Percentiles rank a stretch among this genome's conserved stretches.
Conservation (phyloP, 768 basidiomycete genomes). For the Suillus decipiens region DNA sequence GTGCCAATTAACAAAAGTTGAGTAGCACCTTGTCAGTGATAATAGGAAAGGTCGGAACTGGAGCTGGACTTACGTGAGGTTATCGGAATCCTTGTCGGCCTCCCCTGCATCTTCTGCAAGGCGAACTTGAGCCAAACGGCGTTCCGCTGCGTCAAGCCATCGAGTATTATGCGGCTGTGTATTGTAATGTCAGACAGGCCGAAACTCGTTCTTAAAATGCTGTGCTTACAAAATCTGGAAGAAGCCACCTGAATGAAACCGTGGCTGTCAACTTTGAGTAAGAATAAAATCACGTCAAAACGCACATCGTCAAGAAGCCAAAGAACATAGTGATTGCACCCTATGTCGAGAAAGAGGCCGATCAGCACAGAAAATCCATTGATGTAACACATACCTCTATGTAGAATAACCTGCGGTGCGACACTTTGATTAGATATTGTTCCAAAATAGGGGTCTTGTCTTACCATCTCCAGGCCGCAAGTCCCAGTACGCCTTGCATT, state of each 20-base stretch:
- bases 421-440: not conserved
- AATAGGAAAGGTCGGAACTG: not conserved
- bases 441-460: conserved; percentile 12
- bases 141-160: conserved; percentile 55
- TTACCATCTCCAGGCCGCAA: conserved; percentile 72
- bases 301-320: conserved; percentile 54
- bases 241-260: conserved; percentile 44
- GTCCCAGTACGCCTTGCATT: conserved; percentile 69
- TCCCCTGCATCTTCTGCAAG: conserved; percentile 70
- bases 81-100: conserved; percentile 51
- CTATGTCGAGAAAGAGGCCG: conserved; percentile 30
- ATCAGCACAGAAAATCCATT: not conserved
- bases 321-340: conserved; percentile 64
- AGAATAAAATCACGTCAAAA: not conserved
- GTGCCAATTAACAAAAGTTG: not conserved
- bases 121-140: conserved; percentile 64
- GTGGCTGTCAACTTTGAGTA: not conserved
- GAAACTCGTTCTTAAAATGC: not conserved
- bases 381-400: conserved; percentile 50
- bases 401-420: conserved; percentile 57
- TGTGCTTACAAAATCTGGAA: conserved; percentile 57
- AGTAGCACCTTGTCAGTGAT: not conserved
- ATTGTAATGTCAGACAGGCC: not conserved
- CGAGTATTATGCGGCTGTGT: conserved; percentile 59
- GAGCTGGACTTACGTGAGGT: conserved; percentile 18